Base-by-base conservation (phyloP, 192 early-diverging fungal species). In the Dissophora ornata region DNA sequence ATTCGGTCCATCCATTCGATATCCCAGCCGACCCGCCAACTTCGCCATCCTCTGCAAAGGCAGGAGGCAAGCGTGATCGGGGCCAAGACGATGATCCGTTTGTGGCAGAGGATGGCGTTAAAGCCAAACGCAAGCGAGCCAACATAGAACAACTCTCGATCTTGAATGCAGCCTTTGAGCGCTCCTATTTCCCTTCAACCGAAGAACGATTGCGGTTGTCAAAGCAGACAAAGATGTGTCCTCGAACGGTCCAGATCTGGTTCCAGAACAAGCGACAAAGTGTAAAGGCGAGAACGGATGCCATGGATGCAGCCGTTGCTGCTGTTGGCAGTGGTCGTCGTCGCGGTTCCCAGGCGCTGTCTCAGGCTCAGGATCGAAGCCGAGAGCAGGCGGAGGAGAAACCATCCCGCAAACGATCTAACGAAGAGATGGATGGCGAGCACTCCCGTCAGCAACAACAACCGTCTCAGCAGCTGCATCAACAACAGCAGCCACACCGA, bases 251-350 rank as follows among this genome's bases (percentile, higher is more conserved):
- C 21, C 96, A 98, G 82, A 94, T 98, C 53, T 98, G 96, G 96
- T 98, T 98, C 80, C 96, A 98, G 79, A 98, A 98, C 84, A 91
- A 90, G 69, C 87, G 96, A 32, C 95, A 96, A 70, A 88, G 88
- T 50, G 87, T 89, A 42, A 85, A 87, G 28, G 85, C 87, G 70
- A 80, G 88, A 52, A 82, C 67, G 4, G 78, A 80, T 10, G 78
- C 67, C 9, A 66, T 80, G 68, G 78, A 80, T 45, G 69, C 52
- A 16, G 69, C 69, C 2, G 50, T 69, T 30, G 67, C 55, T 6
- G 59, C 58, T 47, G 58, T 46, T 13, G 18, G 42, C 13, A 13
- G 36, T 38, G 36, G 51, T 15, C 36, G 70, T 1, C 61, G 61
- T 46, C 60, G 70, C 11, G 53, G 55, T 13, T 66, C 57, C 3